Conservation (phyloP, 1,139 yeast species). For the Nakaseomyces nivariensis region DNA sequence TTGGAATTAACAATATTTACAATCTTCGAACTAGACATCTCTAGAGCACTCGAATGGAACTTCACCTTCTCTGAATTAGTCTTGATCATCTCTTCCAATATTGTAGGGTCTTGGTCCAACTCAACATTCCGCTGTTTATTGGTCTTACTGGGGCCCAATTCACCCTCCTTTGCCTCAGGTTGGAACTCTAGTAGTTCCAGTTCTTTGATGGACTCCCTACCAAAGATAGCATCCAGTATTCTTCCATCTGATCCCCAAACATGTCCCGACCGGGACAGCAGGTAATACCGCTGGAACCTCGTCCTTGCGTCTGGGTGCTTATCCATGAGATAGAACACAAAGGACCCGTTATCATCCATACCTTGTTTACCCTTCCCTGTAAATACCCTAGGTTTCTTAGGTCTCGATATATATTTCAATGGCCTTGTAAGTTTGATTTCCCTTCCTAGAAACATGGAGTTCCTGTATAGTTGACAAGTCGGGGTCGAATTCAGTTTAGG, state of each 20-base stretch:
- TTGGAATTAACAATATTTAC: constrained; percentile 1
- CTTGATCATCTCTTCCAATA: neutral
- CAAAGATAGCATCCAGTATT: constrained; percentile 24
- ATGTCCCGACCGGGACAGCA: constrained; percentile 25
- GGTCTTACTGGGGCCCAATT: neutral
- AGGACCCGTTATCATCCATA: constrained; percentile 25
- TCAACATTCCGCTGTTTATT: neutral
- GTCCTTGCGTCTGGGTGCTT: constrained; percentile 8
- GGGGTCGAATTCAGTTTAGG: constrained; percentile 14
- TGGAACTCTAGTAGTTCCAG: neutral
- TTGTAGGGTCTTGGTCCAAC: neutral
- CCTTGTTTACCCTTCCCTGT: constrained; percentile 28
- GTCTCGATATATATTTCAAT: constrained; percentile 14
- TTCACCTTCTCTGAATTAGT: constrained; percentile 1
- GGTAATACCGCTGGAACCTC: constrained; percentile 17
- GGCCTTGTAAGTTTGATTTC: constrained; percentile 11
- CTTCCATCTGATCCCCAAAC: constrained; percentile 26
- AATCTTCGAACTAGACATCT: constrained; percentile 1
- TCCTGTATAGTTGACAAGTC: constrained; percentile 17
- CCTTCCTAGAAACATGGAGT: constrained; percentile 15
- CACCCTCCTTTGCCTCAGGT: neutral
- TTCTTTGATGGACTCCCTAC: constrained; percentile 12
- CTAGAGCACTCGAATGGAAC: constrained; percentile 2
- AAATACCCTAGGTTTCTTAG: constrained; percentile 15
- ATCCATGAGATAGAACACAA: constrained; percentile 20